Evolutionary conservation across 495 filamentous ascomycete species (phyloP).

Genomic region (Clavariopsis aquatica): DNA sequence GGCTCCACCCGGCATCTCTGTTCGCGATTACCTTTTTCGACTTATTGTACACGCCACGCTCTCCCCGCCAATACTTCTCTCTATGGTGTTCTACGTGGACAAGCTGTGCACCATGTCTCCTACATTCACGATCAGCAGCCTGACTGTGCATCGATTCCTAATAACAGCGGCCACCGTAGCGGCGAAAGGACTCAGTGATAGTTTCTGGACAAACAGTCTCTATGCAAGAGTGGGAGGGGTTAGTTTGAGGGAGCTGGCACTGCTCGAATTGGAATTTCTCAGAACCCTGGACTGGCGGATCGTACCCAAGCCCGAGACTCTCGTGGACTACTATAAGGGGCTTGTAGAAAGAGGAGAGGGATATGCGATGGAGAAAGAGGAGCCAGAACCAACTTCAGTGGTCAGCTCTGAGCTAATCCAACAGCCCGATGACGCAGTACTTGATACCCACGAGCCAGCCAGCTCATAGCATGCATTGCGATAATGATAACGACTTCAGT

Average conservation of each 20-base stretch:
- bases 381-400: conserved; percentile 9
- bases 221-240: conserved; percentile 94
- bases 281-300: conserved; percentile 93
- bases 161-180: conserved; percentile 95
- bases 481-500: conserved; percentile 3
- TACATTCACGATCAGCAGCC: conserved; percentile 88
- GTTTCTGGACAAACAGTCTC: conserved; percentile 95
- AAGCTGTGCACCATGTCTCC: conserved; percentile 88
- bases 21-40: conserved; percentile 86
- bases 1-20: conserved; percentile 90
- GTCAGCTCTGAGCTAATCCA: background rate
- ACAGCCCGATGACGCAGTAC: background rate
- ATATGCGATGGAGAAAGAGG: conserved; percentile 46
- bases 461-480: conserved; percentile 20
- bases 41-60: conserved; percentile 92
- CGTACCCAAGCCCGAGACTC: conserved; percentile 87
- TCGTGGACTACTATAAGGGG: conserved; percentile 89
- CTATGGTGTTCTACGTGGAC: conserved; percentile 99
- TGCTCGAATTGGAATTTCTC: conserved; percentile 93
- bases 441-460: background rate
- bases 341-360: conserved; percentile 71
- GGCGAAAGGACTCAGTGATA: conserved; percentile 91
- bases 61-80: conserved; percentile 91
- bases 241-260: conserved; percentile 78
- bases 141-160: conserved; percentile 95